Evolutionary conservation across 345 rosid species (phyloP).

Genomic region (Chamaenerion angustifolium): DNA sequence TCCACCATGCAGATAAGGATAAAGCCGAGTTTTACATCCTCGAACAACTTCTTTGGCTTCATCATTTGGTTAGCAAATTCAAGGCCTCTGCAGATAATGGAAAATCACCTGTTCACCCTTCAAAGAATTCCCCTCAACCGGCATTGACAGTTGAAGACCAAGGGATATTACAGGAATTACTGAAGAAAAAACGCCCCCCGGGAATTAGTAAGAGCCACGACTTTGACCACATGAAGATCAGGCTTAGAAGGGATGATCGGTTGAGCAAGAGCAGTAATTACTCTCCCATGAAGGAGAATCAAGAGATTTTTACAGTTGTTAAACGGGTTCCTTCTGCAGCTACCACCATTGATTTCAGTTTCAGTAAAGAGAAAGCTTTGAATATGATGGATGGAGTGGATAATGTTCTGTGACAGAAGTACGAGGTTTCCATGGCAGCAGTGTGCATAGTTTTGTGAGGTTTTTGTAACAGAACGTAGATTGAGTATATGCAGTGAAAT

Average conservation of each 20-base stretch:
- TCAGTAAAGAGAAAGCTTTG: conserved; percentile 39
- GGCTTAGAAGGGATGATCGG: conserved; percentile 29
- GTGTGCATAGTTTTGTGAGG: too few relatives aligned
- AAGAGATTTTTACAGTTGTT: conserved; percentile 16
- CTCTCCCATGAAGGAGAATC: conserved; percentile 23
- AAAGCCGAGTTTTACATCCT: conserved; percentile 71
- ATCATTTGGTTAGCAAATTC: conserved; percentile 49
- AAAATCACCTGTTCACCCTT: conserved; percentile 2
- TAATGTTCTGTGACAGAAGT: too few relatives aligned
- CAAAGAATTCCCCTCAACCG: neutral
- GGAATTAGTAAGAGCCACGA: conserved; percentile 38
- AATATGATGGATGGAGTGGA: conserved; percentile 41
- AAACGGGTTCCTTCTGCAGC: conserved; percentile 30
- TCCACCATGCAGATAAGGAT: conserved; percentile 74
- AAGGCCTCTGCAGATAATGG: conserved; percentile 8
- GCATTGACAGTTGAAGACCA: conserved; percentile 12
- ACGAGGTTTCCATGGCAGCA: conserved; percentile 9
- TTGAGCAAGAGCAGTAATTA: conserved; percentile 37
- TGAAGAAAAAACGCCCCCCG: conserved; percentile 12
- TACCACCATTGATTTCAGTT: conserved; percentile 31
- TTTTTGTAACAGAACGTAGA: too few relatives aligned
- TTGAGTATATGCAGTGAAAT: too few relatives aligned
- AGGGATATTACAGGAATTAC: conserved; percentile 20
- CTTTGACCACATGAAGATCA: conserved; percentile 19
- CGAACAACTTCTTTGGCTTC: conserved; percentile 71